These are phyloP conservation scores for Wickerhamiella bombiphila DNA, from an alignment of 805 yeast genomes.

Conservation along the genomic window DNA sequence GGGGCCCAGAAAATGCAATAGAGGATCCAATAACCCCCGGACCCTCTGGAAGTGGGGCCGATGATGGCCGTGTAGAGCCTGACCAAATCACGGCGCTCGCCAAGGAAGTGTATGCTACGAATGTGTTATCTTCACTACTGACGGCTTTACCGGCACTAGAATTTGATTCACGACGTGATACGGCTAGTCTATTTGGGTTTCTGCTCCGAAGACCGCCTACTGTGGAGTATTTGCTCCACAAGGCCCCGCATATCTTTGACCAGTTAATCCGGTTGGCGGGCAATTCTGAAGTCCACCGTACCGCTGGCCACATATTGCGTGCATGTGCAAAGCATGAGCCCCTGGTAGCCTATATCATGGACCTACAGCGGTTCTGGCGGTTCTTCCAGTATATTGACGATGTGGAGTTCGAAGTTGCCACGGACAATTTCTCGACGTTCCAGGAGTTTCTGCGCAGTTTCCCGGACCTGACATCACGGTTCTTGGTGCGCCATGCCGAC, in stretches of 20 bases:
- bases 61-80: constrained; percentile 43
- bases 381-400: constrained; percentile 63
- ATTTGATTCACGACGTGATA: constrained; percentile 82
- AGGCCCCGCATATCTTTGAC: constrained; percentile 45
- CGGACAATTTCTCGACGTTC: constrained; percentile 70
- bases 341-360: constrained; percentile 44
- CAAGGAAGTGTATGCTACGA: constrained; percentile 61
- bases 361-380: constrained; percentile 59
- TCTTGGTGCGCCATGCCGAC: constrained; percentile 43
- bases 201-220: constrained; percentile 76
- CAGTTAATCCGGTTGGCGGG: constrained; percentile 61
- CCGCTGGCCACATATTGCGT: constrained; percentile 63
- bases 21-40: constrained; percentile 26
- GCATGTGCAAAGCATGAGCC: constrained; percentile 73
- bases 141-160: constrained; percentile 51
- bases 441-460: constrained; percentile 59
- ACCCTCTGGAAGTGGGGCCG: constrained; percentile 59
- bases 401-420: constrained; percentile 75
- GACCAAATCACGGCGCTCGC: constrained; percentile 66
- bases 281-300: constrained; percentile 51
- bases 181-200: constrained; percentile 54
- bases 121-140: constrained; percentile 49
- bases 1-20: constrained; percentile 14
- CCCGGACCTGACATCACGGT: constrained; percentile 53
- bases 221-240: constrained; percentile 60